Evolutionary conservation across 2,329 filamentous ascomycete genomes (phyloP).

Genomic region (Septoria petroselini): DNA sequence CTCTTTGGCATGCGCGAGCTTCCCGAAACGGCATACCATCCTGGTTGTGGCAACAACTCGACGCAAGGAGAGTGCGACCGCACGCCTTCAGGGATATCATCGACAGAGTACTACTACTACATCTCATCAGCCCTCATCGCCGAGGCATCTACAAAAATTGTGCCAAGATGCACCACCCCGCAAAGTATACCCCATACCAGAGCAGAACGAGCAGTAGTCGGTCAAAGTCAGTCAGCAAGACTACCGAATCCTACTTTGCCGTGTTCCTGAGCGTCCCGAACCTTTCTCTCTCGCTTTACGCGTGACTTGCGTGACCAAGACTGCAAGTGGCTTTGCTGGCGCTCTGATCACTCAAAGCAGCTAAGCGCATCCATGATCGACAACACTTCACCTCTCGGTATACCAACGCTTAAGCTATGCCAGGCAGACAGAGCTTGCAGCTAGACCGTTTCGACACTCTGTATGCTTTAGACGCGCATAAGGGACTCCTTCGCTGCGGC

Average conservation of each 20-base stretch:
- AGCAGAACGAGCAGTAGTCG: not conserved
- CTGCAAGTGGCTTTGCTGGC: not conserved
- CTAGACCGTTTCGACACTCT: not conserved
- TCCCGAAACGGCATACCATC: not conserved
- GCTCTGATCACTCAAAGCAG: not conserved
- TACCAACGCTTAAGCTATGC: not conserved
- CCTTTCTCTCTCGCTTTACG: not conserved
- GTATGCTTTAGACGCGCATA: not conserved
- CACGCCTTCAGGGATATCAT: not conserved
- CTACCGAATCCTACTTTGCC: conserved; percentile 4
- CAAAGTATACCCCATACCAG: conserved; percentile 1
- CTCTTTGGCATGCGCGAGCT: not conserved
- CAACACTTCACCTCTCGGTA: not conserved
- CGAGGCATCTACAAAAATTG: not conserved
- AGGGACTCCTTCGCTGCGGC: not conserved
- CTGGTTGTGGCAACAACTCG: not conserved
- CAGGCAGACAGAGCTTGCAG: not conserved
- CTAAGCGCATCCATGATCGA: not conserved
- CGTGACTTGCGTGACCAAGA: not conserved
- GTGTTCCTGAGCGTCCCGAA: conserved; percentile 7
- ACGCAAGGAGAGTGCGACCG: not conserved
- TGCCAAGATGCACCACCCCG: conserved; percentile 5
- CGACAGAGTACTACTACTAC: not conserved
- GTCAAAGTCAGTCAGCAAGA: not conserved
- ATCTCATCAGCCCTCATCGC: not conserved